Evolutionary conservation across 106 monocot genomes (phyloP).

Genomic region (Xerophyta viscosa): DNA sequence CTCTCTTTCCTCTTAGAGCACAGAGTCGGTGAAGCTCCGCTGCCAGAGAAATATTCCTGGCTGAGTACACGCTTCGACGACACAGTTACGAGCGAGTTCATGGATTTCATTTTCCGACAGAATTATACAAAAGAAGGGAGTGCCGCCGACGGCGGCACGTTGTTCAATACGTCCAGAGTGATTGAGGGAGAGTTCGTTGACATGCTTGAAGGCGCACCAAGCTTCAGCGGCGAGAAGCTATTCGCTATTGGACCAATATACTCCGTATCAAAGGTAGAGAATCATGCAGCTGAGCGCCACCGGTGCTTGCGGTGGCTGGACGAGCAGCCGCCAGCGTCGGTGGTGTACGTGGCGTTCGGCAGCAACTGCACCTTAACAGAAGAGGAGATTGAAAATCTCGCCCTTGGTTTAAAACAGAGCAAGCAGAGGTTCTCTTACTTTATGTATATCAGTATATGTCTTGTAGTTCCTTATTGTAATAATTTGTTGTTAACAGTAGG

Average conservation of each 20-base stretch:
- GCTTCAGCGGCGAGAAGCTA: conserved; percentile 2
- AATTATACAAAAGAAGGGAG: background rate
- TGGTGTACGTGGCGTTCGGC: conserved; percentile 12
- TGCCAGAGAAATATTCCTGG: background rate
- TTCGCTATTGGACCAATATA: conserved; percentile 12
- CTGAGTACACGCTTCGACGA: conserved; percentile 5
- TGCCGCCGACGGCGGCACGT: conserved; percentile 7
- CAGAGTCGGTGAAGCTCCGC: too few relatives aligned
- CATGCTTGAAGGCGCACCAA: conserved; percentile 8
- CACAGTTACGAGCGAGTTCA: conserved; percentile 17
- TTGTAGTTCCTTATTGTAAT: too few relatives aligned
- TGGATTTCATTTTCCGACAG: conserved; percentile 6
- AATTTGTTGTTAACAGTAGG: too few relatives aligned
- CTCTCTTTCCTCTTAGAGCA: conserved; percentile 16
- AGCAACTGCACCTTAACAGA: background rate
- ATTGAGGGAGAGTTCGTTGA: conserved; percentile 31
- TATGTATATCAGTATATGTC: too few relatives aligned
- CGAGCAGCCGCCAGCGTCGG: conserved; percentile 12
- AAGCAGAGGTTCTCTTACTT: too few relatives aligned
- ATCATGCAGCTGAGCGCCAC: background rate
- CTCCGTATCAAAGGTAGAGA: too few relatives aligned
- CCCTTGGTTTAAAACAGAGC: background rate
- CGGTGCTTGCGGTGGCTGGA: conserved; percentile 10
- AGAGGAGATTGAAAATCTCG: background rate
- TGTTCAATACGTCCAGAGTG: conserved; percentile 23